Evolutionary conservation across 208 protist genomes (phyloP).

Genomic region (Porcisia deanei): DNA sequence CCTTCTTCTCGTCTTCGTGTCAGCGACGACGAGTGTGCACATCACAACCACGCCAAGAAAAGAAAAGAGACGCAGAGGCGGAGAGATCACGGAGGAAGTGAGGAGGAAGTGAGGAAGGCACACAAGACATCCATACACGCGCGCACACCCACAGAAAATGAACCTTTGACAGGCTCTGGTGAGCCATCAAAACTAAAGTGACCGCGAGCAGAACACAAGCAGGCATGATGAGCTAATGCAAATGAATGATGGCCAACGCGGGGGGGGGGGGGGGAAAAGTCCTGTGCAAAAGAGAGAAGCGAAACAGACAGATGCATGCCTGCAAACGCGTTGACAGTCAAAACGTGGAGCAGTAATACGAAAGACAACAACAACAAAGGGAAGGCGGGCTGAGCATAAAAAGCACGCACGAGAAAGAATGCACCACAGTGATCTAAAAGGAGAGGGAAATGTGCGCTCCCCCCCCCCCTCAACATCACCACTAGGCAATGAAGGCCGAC

Average conservation of each 20-base stretch:
- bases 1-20: background rate
- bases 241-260: background rate
- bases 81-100: background rate
- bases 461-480: background rate
- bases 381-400: too few relatives aligned
- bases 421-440: too few relatives aligned
- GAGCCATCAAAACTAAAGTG: too few relatives aligned
- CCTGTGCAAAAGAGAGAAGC: background rate
- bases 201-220: too few relatives aligned
- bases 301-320: background rate
- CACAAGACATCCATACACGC: background rate
- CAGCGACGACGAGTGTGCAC: background rate
- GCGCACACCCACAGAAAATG: background rate
- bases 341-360: too few relatives aligned
- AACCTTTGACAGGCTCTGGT: background rate
- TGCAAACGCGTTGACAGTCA: too few relatives aligned
- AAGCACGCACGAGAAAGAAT: too few relatives aligned
- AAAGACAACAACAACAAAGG: too few relatives aligned
- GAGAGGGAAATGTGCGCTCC: too few relatives aligned
- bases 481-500: background rate
- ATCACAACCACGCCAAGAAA: background rate
- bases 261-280: background rate
- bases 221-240: too few relatives aligned
- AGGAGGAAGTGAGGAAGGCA: background rate
- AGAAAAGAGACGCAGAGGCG: background rate